Percentiles rank a stretch among this genome's conserved stretches.
Evolutionary conservation across 805 yeast species (phyloP).

Genomic region (Yarrowia porcina): DNA sequence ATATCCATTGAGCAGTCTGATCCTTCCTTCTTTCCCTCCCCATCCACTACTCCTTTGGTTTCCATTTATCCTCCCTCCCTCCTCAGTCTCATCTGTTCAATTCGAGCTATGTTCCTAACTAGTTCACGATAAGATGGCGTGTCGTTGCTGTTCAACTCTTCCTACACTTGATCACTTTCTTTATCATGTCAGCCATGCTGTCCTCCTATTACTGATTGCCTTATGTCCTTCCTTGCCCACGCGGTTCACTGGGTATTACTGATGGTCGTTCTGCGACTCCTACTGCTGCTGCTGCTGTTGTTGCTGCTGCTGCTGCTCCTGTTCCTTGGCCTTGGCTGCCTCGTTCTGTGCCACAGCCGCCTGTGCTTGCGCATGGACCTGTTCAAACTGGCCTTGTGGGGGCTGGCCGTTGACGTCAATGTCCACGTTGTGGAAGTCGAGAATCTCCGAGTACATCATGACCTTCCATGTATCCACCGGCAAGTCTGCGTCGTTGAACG

Average conservation of each 20-base stretch:
- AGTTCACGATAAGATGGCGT: background rate
- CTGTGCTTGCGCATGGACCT: conserved; percentile 25
- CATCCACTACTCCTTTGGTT: too few relatives aligned
- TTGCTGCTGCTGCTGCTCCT: conserved; percentile 18
- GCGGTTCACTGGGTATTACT: background rate
- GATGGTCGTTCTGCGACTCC: background rate
- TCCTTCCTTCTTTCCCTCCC: too few relatives aligned
- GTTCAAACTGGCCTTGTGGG: conserved; percentile 24
- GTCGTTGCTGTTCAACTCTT: background rate
- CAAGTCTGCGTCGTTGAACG: conserved; percentile 94
- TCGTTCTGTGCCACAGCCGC: conserved; percentile 16
- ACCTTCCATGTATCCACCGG: conserved; percentile 99
- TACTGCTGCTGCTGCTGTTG: background rate
- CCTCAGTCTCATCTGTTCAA: background rate
- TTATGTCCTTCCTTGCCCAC: background rate
- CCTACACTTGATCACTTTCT: background rate
- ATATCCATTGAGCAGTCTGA: too few relatives aligned
- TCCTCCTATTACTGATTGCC: conserved; percentile 11
- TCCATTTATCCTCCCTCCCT: too few relatives aligned
- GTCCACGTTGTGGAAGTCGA: conserved; percentile 91
- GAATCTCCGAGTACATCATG: conserved; percentile 97
- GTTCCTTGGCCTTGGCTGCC: conserved; percentile 21
- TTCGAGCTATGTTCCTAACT: background rate
- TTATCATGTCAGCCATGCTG: conserved; percentile 14
- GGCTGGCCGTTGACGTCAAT: conserved; percentile 24